Conservation (phyloP, 2,329 filamentous ascomycete species). For the Magnaporthales sp. region DNA sequence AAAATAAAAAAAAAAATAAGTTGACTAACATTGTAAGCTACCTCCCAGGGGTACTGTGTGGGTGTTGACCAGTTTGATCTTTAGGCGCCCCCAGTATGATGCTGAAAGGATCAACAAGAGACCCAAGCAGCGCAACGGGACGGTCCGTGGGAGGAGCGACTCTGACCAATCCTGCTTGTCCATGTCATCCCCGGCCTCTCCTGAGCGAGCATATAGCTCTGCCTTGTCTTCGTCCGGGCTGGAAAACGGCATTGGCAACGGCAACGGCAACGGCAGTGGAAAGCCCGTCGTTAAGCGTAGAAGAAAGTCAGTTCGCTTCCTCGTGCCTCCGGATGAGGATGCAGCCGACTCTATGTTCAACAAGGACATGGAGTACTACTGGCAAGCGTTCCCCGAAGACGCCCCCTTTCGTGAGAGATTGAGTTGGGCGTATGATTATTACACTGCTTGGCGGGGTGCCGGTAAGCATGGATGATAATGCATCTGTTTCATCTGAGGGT, state of each 20-base stretch:
- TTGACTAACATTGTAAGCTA: not conserved
- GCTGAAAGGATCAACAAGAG: conserved; percentile 36
- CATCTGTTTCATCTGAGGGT: too few species aligned
- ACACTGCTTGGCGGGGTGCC: conserved; percentile 42
- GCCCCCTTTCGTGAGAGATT: conserved; percentile 39
- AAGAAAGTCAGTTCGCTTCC: conserved; percentile 5
- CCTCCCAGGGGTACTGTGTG: conserved; percentile 30
- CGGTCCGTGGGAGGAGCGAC: not conserved
- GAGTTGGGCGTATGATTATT: conserved; percentile 47
- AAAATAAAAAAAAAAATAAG: not conserved
- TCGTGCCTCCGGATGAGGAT: conserved; percentile 15
- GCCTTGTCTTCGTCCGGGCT: not conserved
- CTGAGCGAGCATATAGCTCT: not conserved
- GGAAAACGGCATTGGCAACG: not conserved
- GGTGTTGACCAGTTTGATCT: conserved; percentile 40
- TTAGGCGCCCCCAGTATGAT: conserved; percentile 47
- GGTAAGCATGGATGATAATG: conserved; percentile 32
- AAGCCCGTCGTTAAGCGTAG: not conserved
- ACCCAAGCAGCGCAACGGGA: not conserved
- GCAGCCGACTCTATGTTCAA: conserved; percentile 14
- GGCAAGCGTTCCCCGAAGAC: conserved; percentile 48
- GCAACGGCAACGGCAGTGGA: conserved; percentile 2
- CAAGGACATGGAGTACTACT: conserved; percentile 41
- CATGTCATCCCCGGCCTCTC: not conserved
- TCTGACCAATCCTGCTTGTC: not conserved